Evolutionary conservation across 768 basidiomycete genomes (phyloP).

Genomic region (Podaxis sp.): DNA sequence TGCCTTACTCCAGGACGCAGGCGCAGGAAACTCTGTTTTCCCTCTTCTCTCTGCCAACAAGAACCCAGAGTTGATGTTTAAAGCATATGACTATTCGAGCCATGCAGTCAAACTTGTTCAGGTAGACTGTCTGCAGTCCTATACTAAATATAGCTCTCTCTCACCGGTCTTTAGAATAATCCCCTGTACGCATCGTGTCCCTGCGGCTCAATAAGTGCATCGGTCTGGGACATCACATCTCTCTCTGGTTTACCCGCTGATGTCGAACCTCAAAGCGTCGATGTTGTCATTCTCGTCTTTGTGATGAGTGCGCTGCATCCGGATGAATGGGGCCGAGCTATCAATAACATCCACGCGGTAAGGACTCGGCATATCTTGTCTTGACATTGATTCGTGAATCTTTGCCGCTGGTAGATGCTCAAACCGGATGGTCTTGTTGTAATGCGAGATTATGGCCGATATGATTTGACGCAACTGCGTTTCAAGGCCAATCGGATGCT

Average conservation of each 20-base stretch:
- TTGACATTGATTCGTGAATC: background rate
- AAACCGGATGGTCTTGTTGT: conserved; percentile 86
- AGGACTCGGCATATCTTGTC: conserved; percentile 16
- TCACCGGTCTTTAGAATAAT: conserved; percentile 51
- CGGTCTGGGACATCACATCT: conserved; percentile 91
- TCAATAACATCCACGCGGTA: conserved; percentile 79
- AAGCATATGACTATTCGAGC: conserved; percentile 89
- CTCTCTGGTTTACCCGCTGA: conserved; percentile 56
- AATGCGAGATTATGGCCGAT: conserved; percentile 91
- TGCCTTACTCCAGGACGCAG: conserved; percentile 35
- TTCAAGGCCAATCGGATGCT: conserved; percentile 88
- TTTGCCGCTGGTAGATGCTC: conserved; percentile 57
- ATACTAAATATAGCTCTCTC: background rate
- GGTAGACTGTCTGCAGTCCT: conserved; percentile 38
- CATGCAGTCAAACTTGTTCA: conserved; percentile 90
- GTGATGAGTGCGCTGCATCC: conserved; percentile 94
- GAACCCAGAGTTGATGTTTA: conserved; percentile 73
- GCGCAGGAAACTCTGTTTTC: conserved; percentile 94
- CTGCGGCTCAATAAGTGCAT: conserved; percentile 69
- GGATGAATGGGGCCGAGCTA: conserved; percentile 82
- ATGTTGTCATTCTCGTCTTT: conserved; percentile 91
- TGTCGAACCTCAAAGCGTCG: conserved; percentile 67
- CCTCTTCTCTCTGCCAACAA: conserved; percentile 81
- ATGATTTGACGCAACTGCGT: conserved; percentile 92
- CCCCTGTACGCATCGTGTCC: conserved; percentile 67